phyloP scores from a whole-genome alignment of 306 rosid genomes.

The Ormosia semicastrata region DNA sequence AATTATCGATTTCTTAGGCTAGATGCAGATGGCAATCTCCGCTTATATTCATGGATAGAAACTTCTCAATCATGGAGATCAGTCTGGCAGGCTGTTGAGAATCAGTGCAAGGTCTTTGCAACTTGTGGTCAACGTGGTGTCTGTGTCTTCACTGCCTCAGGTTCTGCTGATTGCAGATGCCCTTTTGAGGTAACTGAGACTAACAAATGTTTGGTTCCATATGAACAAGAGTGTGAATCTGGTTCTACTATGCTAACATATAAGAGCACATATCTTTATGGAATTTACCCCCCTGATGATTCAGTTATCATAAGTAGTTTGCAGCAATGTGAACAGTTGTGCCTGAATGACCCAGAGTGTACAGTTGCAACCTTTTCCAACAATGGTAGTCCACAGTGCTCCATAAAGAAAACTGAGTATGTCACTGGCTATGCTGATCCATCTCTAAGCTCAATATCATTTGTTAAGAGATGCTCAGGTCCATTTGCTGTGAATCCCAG shows the following conservation, averaged over 20 bases:
- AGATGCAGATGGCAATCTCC: slow-evolving; percentile 76
- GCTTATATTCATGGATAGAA: slow-evolving; percentile 74
- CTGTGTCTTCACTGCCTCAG: slow-evolving; percentile 52
- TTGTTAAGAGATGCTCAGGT: slow-evolving; percentile 63
- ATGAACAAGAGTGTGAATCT: slow-evolving; percentile 42
- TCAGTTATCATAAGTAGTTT: slow-evolving; percentile 41
- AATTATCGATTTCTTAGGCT: slow-evolving; percentile 67
- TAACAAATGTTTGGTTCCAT: slow-evolving; percentile 49
- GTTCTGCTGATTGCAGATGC: slow-evolving; percentile 55
- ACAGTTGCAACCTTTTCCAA: slow-evolving; percentile 67
- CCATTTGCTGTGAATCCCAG: slow-evolving; percentile 70
- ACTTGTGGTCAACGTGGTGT: slow-evolving; percentile 68
- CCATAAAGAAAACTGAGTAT: slow-evolving; percentile 50
- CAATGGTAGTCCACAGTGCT: slow-evolving; percentile 67
- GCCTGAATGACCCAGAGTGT: slow-evolving; percentile 54
- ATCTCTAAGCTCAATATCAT: slow-evolving; percentile 60
- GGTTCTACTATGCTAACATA: slow-evolving; percentile 41
- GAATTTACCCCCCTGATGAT: slow-evolving; percentile 61
- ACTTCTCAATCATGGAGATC: slow-evolving; percentile 56
- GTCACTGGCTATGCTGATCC: slow-evolving; percentile 67
- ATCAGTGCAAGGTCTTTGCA: slow-evolving; percentile 81
- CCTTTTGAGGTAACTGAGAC: slow-evolving; percentile 48
- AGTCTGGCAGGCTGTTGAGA: slow-evolving; percentile 89
- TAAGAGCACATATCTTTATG: slow-evolving; percentile 50
- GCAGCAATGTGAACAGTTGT: slow-evolving; percentile 58